These are phyloP conservation scores for Carex parvula DNA, from an alignment of 176 grass and related monocot species.

Conservation along the genomic window DNA sequence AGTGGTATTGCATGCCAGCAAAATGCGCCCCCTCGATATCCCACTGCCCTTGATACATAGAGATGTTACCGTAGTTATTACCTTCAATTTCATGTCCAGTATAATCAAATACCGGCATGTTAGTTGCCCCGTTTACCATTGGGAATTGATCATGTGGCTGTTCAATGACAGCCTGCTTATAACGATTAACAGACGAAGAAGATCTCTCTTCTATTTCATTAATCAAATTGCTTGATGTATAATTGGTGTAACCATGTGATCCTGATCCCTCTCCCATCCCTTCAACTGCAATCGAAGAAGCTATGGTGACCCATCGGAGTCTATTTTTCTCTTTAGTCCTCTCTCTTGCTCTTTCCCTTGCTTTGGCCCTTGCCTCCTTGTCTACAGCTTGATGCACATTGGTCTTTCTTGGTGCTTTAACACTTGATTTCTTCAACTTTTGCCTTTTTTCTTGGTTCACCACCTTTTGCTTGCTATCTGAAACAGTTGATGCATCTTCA, in stretches of 20 bases:
- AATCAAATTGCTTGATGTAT: conserved; percentile 31
- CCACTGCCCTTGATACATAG: conserved; percentile 53
- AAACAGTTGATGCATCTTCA: conserved; percentile 62
- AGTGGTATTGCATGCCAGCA: conserved; percentile 35
- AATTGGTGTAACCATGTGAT: conserved; percentile 28
- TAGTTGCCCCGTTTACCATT: conserved; percentile 23
- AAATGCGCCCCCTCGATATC: conserved; percentile 50
- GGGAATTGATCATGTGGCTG: conserved; percentile 38
- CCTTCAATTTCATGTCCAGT: conserved; percentile 32
- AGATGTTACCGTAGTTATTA: conserved; percentile 13
- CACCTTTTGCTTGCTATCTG: conserved; percentile 45
- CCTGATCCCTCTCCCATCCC: conserved; percentile 13
- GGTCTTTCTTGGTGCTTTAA: conserved; percentile 32
- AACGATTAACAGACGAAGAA: conserved; percentile 32
- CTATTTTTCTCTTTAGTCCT: conserved; percentile 77
- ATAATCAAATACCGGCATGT: conserved; percentile 27
- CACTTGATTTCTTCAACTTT: conserved; percentile 34
- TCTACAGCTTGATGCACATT: conserved; percentile 40
- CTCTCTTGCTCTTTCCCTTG: conserved; percentile 82
- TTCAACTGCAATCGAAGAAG: conserved; percentile 50
- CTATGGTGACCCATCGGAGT: conserved; percentile 48
- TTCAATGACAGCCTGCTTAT: conserved; percentile 13
- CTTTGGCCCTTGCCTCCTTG: conserved; percentile 69
- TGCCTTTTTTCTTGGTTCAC: conserved; percentile 39
- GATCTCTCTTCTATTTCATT: conserved; percentile 58